phyloP scores from a whole-genome alignment of 192 early-diverging fungal species.

The Funneliformis geosporum region DNA sequence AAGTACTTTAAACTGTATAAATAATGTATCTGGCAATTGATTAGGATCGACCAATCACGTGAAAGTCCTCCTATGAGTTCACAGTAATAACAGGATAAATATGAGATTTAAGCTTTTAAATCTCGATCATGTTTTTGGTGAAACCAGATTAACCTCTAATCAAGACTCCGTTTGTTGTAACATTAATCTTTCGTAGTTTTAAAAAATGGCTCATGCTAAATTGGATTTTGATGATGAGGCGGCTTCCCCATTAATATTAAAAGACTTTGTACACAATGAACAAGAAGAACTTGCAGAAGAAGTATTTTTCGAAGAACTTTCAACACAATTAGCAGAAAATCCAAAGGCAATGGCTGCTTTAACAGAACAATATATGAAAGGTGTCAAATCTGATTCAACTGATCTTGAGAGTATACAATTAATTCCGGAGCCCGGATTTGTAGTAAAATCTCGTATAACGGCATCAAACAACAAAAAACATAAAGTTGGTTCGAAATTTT shows the following conservation, averaged over 20 bases:
- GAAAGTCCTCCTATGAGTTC: too few relatives aligned
- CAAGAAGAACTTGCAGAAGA: constrained; percentile 4
- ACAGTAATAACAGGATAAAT: too few relatives aligned
- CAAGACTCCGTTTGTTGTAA: too few relatives aligned
- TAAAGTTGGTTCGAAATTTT: constrained; percentile 49
- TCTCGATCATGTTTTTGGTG: too few relatives aligned
- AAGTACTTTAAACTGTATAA: too few relatives aligned
- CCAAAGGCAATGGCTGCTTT: constrained; percentile 43
- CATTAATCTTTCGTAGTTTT: neutral
- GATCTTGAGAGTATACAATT: constrained; percentile 34
- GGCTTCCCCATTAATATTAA: neutral
- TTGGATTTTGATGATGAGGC: neutral
- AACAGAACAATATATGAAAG: constrained; percentile 35
- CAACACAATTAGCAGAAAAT: constrained; percentile 41
- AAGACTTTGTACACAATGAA: neutral
- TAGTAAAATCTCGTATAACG: constrained; percentile 49
- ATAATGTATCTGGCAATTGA: too few relatives aligned
- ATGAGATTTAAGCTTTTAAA: too few relatives aligned
- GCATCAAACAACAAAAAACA: constrained; percentile 35
- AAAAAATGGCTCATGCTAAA: neutral
- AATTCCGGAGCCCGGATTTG: constrained; percentile 56
- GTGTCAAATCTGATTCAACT: too few relatives aligned
- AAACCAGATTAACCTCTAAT: too few relatives aligned
- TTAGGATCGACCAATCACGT: too few relatives aligned
- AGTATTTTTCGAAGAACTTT: constrained; percentile 3